Conservation (phyloP, 805 yeast genomes). For the Sugiyamaella mastotermitis region DNA sequence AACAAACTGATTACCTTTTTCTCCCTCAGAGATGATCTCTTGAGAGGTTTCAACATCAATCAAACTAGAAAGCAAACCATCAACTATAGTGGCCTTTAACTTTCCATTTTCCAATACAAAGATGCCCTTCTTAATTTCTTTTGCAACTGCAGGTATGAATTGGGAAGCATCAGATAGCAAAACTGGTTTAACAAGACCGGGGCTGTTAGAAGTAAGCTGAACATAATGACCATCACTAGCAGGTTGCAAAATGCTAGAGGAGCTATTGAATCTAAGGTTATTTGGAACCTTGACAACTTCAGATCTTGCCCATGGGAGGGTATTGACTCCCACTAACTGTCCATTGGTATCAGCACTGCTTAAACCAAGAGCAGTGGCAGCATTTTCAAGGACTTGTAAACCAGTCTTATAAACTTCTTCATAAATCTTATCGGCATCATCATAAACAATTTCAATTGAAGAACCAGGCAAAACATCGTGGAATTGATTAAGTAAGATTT, state of each 20-base stretch:
- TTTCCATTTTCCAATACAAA: conserved; percentile 56
- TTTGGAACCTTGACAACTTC: conserved; percentile 39
- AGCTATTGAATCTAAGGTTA: too few relatives aligned
- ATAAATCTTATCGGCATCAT: conserved; percentile 79
- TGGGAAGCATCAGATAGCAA: conserved; percentile 6
- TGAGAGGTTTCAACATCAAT: conserved; percentile 50
- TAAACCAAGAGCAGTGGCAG: conserved; percentile 7
- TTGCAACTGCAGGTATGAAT: conserved; percentile 41
- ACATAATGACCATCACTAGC: conserved; percentile 11
- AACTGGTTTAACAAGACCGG: conserved; percentile 8
- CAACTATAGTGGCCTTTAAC: conserved; percentile 52
- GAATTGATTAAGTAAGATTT: conserved; percentile 83
- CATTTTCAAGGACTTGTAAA: conserved; percentile 25
- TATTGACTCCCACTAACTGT: conserved; percentile 35
- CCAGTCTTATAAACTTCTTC: conserved; percentile 50
- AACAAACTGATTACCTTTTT: conserved; percentile 77
- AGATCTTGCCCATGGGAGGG: conserved; percentile 60
- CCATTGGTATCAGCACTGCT: conserved; percentile 1
- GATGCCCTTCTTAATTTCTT: conserved; percentile 34
- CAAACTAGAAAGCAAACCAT: conserved; percentile 58
- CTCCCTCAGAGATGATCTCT: conserved; percentile 63
- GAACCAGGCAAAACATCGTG: conserved; percentile 97
- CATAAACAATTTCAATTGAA: conserved; percentile 90
- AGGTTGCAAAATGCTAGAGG: too few relatives aligned
- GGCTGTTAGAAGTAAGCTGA: not conserved